Percentiles rank a stretch among this genome's conserved stretches.
phyloP scores from a whole-genome alignment of 805 yeast genomes.

The Kazachstania psychrophila region DNA sequence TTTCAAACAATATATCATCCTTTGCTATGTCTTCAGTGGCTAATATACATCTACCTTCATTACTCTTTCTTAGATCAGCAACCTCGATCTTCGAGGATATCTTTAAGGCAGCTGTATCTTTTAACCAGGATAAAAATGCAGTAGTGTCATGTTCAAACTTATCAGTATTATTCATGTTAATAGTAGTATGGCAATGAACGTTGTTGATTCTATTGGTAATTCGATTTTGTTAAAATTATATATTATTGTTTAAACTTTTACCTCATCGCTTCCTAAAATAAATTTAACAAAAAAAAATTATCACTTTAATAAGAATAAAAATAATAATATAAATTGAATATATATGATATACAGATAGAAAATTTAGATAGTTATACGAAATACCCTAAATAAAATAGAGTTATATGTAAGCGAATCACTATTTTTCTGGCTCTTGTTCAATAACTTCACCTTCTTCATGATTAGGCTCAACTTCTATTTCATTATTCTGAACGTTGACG shows the following conservation, averaged over 20 bases:
- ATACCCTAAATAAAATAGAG: not conserved
- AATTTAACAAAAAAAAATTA: not conserved
- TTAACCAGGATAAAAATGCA: slow-evolving; percentile 40
- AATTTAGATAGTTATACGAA: not conserved
- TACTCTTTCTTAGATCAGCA: slow-evolving; percentile 45
- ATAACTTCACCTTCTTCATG: slow-evolving; percentile 31
- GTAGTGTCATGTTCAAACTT: slow-evolving; percentile 30
- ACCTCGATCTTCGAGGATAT: slow-evolving; percentile 51
- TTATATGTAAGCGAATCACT: slow-evolving; percentile 3
- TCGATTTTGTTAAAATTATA: too few relatives aligned
- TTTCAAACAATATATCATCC: slow-evolving; percentile 58
- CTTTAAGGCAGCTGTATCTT: slow-evolving; percentile 30
- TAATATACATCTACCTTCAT: slow-evolving; percentile 72
- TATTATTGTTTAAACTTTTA: too few relatives aligned
- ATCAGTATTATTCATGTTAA: slow-evolving; percentile 6
- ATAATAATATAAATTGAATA: too few relatives aligned
- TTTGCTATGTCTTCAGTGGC: slow-evolving; percentile 51
- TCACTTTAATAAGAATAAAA: not conserved
- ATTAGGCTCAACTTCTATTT: slow-evolving; percentile 39
- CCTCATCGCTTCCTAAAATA: not conserved
- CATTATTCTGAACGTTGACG: slow-evolving; percentile 39
- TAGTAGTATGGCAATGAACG: too few relatives aligned
- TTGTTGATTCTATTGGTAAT: too few relatives aligned
- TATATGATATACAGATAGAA: too few relatives aligned
- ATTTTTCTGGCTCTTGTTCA: slow-evolving; percentile 17